phyloP scores from a whole-genome alignment of 2,329 filamentous ascomycete species.

The Pseudomassariella vexata region DNA sequence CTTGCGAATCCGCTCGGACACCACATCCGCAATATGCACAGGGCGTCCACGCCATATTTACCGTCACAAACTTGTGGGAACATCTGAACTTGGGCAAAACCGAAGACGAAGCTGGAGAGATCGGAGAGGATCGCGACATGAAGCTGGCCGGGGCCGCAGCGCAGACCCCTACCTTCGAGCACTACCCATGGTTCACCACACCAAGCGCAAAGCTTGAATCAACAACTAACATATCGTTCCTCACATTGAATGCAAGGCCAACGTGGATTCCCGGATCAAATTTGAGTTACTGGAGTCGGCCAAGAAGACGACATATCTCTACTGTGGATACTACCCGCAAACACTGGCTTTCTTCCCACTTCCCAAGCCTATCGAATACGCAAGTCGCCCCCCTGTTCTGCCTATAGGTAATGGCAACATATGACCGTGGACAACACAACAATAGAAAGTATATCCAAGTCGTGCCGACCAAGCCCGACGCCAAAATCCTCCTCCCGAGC shows the following conservation, averaged over 20 bases:
- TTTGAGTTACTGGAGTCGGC: constrained; percentile 19
- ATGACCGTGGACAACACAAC: background rate
- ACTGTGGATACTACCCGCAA: constrained; percentile 22
- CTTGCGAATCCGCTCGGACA: too few relatives aligned
- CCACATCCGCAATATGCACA: too few relatives aligned
- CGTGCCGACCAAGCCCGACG: constrained; percentile 12
- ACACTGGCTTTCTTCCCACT: constrained; percentile 17
- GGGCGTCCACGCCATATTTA: constrained; percentile 23
- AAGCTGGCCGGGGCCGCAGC: constrained; percentile 33
- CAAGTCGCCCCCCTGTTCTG: background rate
- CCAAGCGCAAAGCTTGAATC: constrained; percentile 26
- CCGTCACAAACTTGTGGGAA: constrained; percentile 32
- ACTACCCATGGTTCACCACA: constrained; percentile 37
- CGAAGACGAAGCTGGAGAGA: constrained; percentile 21
- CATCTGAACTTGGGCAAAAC: constrained; percentile 10
- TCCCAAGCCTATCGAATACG: constrained; percentile 5
- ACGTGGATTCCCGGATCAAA: constrained; percentile 32
- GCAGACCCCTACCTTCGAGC: constrained; percentile 25
- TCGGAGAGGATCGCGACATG: constrained; percentile 31
- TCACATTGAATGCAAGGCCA: constrained; percentile 33
- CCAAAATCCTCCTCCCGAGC: constrained; percentile 16
- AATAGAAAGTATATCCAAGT: constrained; percentile 13
- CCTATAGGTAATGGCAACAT: background rate
- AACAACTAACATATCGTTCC: too few relatives aligned
- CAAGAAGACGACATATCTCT: constrained; percentile 31